Evolutionary conservation across 2,329 filamentous ascomycete genomes (phyloP).

Genomic region (Alternaria gansuensis): DNA sequence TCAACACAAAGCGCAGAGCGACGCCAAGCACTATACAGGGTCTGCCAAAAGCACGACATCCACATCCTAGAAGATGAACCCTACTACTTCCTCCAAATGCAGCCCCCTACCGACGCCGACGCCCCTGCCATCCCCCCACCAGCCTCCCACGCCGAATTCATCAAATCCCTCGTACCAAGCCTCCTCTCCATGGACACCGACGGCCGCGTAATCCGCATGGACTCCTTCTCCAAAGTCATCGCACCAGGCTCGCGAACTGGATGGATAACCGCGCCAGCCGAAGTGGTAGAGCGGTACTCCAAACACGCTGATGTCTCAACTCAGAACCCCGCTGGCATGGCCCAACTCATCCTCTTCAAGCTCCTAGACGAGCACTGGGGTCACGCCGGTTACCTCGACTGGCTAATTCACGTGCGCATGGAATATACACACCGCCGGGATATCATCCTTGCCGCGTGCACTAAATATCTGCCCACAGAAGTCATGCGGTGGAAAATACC

Average conservation of each 20-base stretch:
- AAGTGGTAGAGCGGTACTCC: constrained; percentile 83
- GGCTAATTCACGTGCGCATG: constrained; percentile 82
- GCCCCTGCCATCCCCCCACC: constrained; percentile 65
- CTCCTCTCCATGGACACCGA: constrained; percentile 83
- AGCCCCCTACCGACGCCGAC: constrained; percentile 70
- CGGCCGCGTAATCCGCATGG: constrained; percentile 87
- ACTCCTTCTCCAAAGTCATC: constrained; percentile 93
- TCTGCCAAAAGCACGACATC: constrained; percentile 84
- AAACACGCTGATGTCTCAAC: constrained; percentile 84
- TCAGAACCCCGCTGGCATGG: constrained; percentile 85
- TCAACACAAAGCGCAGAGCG: constrained; percentile 77
- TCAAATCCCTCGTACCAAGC: constrained; percentile 75
- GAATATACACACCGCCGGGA: constrained; percentile 85
- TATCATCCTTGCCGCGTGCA: constrained; percentile 79
- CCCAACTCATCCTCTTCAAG: constrained; percentile 85
- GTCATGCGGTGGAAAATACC: constrained; percentile 83
- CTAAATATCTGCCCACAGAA: constrained; percentile 75
- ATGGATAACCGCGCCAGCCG: constrained; percentile 88
- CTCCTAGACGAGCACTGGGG: constrained; percentile 94
- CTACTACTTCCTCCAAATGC: constrained; percentile 93
- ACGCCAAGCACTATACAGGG: constrained; percentile 75
- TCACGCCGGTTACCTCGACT: constrained; percentile 86
- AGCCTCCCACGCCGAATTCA: constrained; percentile 73
- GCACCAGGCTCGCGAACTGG: constrained; percentile 82
- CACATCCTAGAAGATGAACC: constrained; percentile 93